Conservation (phyloP, 1,284 basidiomycete genomes). For the Puccinia coronata region DNA sequence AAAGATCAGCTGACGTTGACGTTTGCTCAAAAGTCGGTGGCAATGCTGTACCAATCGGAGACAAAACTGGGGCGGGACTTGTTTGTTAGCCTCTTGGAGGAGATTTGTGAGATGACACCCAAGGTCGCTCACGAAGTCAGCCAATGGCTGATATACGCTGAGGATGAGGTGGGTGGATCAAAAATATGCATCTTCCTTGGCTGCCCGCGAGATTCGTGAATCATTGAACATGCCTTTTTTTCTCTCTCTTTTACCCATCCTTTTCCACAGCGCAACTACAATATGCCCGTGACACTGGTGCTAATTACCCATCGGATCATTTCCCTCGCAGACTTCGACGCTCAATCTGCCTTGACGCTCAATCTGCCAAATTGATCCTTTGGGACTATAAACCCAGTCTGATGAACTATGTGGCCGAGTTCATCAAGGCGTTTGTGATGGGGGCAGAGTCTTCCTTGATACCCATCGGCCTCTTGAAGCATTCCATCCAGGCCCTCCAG, state of each 20-base stretch:
- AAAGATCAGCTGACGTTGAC: slow-evolving; percentile 52
- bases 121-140: slow-evolving; percentile 96
- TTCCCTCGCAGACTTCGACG: slow-evolving; percentile 76
- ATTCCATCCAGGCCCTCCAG: slow-evolving; percentile 47
- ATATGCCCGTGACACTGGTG: slow-evolving; percentile 87
- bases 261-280: slow-evolving; percentile 74
- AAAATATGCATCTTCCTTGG: neutral
- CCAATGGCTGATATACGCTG: slow-evolving; percentile 93
- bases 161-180: slow-evolving; percentile 69
- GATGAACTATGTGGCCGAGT: slow-evolving; percentile 77
- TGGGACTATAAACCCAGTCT: slow-evolving; percentile 74
- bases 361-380: slow-evolving; percentile 80
- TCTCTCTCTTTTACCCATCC: neutral
- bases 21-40: slow-evolving; percentile 63
- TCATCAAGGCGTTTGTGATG: slow-evolving; percentile 83
- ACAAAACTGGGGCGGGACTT: slow-evolving; percentile 76
- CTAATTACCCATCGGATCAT: slow-evolving; percentile 82
- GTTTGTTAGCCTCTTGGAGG: slow-evolving; percentile 83
- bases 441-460: slow-evolving; percentile 64
- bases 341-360: slow-evolving; percentile 88
- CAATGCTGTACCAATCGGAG: slow-evolving; percentile 36
- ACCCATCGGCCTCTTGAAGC: slow-evolving; percentile 67
- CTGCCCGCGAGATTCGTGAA: slow-evolving; percentile 70
- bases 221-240: neutral
- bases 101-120: slow-evolving; percentile 82